A percentile compares a stretch with the other conserved stretches of the same genome.
Evolutionary conservation across 2,329 filamentous ascomycete species (phyloP).

Genomic region (Colletotrichum sansevieriae): DNA sequence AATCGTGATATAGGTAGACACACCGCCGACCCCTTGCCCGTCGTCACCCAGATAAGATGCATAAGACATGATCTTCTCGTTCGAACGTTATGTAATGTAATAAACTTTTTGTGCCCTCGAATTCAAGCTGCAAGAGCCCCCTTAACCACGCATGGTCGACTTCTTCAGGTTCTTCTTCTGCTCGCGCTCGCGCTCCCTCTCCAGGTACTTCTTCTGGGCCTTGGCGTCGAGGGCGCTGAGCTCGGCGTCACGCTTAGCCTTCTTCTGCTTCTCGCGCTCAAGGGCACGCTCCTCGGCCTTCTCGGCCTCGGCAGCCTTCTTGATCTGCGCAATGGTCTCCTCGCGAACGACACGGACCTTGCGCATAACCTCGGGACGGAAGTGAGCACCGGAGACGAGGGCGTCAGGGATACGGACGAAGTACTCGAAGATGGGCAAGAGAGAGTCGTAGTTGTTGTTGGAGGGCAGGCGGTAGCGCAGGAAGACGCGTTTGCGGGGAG

Average conservation of each 20-base stretch:
- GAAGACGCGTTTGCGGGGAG: slow-evolving; percentile 87
- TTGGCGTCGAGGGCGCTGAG: slow-evolving; percentile 83
- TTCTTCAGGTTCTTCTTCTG: slow-evolving; percentile 67
- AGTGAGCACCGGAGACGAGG: slow-evolving; percentile 82
- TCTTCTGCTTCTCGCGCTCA: slow-evolving; percentile 82
- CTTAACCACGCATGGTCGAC: slow-evolving; percentile 65
- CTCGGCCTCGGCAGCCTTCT: slow-evolving; percentile 82
- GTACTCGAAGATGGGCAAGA: slow-evolving; percentile 82
- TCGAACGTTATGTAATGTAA: not conserved
- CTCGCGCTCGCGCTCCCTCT: slow-evolving; percentile 84
- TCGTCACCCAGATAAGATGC: slow-evolving; percentile 9
- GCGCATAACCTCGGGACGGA: slow-evolving; percentile 89
- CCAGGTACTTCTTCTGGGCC: slow-evolving; percentile 87
- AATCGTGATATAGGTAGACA: slow-evolving; percentile 25
- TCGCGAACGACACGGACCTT: slow-evolving; percentile 87
- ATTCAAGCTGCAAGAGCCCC: not conserved
- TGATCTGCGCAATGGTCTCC: slow-evolving; percentile 82
- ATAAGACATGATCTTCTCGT: slow-evolving; percentile 16
- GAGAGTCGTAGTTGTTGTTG: slow-evolving; percentile 71
- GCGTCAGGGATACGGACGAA: slow-evolving; percentile 89
- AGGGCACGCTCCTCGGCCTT: slow-evolving; percentile 82
- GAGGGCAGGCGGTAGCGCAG: slow-evolving; percentile 80
- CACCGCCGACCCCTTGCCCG: slow-evolving; percentile 20
- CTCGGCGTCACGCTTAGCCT: slow-evolving; percentile 89
- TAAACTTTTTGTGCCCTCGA: slow-evolving; percentile 11